A percentile compares a stretch with the other conserved stretches of the same genome.
phyloP scores from a whole-genome alignment of 805 yeast genomes.

The Teunomyces atbi region DNA sequence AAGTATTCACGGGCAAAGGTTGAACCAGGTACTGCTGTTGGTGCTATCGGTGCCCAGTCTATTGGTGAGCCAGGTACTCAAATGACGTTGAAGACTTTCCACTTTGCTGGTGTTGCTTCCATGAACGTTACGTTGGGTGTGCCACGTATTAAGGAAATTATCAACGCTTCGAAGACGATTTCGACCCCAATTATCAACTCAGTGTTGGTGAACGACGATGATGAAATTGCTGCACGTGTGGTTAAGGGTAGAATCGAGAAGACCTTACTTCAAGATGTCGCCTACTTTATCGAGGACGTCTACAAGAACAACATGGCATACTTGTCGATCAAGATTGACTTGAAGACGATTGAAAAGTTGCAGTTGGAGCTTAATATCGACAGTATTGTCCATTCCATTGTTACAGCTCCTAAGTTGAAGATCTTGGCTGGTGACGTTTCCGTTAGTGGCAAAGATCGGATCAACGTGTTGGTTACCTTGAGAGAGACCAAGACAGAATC shows the following conservation, averaged over 20 bases:
- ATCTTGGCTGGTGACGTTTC: conserved; percentile 70
- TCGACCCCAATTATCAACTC: conserved; percentile 97
- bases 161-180: conserved; percentile 92
- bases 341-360: conserved; percentile 78
- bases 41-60: conserved; percentile 98
- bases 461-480: conserved; percentile 59
- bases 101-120: conserved; percentile 99
- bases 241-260: conserved; percentile 97
- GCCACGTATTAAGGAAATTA: conserved; percentile 98
- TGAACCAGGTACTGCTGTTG: conserved; percentile 99
- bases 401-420: conserved; percentile 85
- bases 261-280: conserved; percentile 82
- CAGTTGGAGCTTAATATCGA: conserved; percentile 87
- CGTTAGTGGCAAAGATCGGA: conserved; percentile 60
- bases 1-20: conserved; percentile 89
- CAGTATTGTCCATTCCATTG: conserved; percentile 80
- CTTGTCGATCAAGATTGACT: conserved; percentile 77
- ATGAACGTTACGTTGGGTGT: conserved; percentile 99
- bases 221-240: conserved; percentile 97
- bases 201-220: conserved; percentile 85
- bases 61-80: conserved; percentile 99
- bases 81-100: conserved; percentile 91
- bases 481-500: conserved; percentile 37
- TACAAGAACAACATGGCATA: conserved; percentile 77
- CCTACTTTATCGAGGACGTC: conserved; percentile 89